A percentile compares a stretch with the other conserved stretches of the same genome.
Evolutionary conservation across 305 asterid species (phyloP).

Genomic region (Stenogyne calaminthoides): DNA sequence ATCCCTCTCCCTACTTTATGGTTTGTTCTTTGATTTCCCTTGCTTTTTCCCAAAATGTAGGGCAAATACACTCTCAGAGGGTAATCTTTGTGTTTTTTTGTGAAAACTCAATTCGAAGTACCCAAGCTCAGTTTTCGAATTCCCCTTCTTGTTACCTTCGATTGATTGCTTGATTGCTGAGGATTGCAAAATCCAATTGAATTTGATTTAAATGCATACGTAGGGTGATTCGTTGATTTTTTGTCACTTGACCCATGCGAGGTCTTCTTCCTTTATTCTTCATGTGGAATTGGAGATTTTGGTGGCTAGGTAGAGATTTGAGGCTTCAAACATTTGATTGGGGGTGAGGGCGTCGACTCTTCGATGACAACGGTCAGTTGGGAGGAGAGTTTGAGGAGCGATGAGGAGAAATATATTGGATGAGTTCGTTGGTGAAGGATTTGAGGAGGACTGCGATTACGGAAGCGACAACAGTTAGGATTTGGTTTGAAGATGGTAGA

Average conservation of each 20-base stretch:
- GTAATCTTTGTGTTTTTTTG: constrained; percentile 51
- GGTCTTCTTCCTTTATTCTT: constrained; percentile 52
- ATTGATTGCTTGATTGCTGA: constrained; percentile 31
- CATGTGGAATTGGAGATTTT: constrained; percentile 50
- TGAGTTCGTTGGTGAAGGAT: constrained; percentile 52
- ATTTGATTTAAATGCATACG: constrained; percentile 32
- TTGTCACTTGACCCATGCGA: constrained; percentile 47
- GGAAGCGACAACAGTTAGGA: constrained; percentile 59
- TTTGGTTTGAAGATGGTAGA: constrained; percentile 42
- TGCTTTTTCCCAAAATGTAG: too few relatives aligned
- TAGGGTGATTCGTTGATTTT: constrained; percentile 53
- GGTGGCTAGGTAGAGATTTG: constrained; percentile 53
- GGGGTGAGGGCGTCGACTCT: constrained; percentile 66
- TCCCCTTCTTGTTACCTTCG: constrained; percentile 13
- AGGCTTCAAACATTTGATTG: constrained; percentile 62
- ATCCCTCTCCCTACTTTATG: too few relatives aligned
- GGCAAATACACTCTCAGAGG: constrained; percentile 46
- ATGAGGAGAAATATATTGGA: constrained; percentile 55
- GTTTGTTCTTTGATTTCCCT: too few relatives aligned
- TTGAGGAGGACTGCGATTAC: constrained; percentile 51
- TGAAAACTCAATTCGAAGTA: constrained; percentile 60
- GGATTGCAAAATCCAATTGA: constrained; percentile 57
- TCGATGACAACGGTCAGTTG: constrained; percentile 60
- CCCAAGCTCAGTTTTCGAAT: constrained; percentile 39
- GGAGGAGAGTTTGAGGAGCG: constrained; percentile 44